Evolutionary conservation across 2,329 filamentous ascomycete genomes (phyloP).

Genomic region (Beauveria sp.): DNA sequence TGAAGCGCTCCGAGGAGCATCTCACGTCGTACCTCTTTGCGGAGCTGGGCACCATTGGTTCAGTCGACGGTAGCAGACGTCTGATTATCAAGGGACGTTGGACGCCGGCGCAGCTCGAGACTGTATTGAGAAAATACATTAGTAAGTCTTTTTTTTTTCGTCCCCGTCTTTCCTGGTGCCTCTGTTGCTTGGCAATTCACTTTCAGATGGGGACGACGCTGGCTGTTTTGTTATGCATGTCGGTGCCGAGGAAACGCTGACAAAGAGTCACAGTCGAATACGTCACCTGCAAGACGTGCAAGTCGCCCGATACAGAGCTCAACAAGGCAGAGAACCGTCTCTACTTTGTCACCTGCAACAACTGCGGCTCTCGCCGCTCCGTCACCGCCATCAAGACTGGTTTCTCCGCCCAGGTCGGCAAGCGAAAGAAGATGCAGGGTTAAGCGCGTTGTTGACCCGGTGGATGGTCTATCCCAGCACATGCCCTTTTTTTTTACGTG

Average conservation of each 20-base stretch:
- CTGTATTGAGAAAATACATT: constrained; percentile 91
- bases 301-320: constrained; percentile 88
- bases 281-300: constrained; percentile 97
- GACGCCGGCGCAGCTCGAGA: constrained; percentile 99
- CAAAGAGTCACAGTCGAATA: constrained; percentile 62
- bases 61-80: constrained; percentile 84
- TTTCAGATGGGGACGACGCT: not conserved
- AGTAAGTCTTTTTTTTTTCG: constrained; percentile 44
- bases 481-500: too few relatives aligned
- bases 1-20: constrained; percentile 98
- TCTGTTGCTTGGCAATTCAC: too few relatives aligned
- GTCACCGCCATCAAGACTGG: constrained; percentile 99
- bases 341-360: constrained; percentile 95
- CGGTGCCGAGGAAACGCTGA: too few relatives aligned
- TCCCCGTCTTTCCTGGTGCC: too few relatives aligned
- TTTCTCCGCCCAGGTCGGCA: constrained; percentile 99
- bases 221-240: not conserved
- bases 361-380: constrained; percentile 72
- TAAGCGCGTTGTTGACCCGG: constrained; percentile 34
- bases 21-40: constrained; percentile 95
- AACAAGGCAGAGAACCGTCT: constrained; percentile 99
- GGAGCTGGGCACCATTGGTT: constrained; percentile 94
- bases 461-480: not conserved
- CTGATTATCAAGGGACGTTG: constrained; percentile 99
- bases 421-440: constrained; percentile 90